These are phyloP conservation scores for Cyberlindnera galapagoensis DNA, from an alignment of 805 yeast species.

Conservation along the genomic window DNA sequence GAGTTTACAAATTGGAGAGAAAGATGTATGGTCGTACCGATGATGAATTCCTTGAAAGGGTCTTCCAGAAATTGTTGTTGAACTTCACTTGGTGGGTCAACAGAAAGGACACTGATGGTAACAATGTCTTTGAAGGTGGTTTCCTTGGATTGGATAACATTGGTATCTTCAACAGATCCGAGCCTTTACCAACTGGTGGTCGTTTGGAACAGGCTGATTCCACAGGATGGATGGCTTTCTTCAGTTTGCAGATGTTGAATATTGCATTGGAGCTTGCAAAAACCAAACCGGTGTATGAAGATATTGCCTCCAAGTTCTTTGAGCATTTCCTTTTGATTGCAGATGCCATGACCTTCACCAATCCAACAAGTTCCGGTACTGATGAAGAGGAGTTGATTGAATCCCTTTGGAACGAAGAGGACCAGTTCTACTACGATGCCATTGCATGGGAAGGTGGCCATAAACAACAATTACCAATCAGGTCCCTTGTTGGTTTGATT, in stretches of 20 bases:
- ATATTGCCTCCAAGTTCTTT: conserved; percentile 88
- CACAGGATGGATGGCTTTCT: conserved; percentile 98
- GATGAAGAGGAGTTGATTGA: conserved; percentile 41
- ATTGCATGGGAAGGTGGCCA: conserved; percentile 72
- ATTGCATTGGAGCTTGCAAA: conserved; percentile 88
- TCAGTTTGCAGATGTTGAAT: conserved; percentile 82
- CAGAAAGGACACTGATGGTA: conserved; percentile 79
- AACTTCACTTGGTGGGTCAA: conserved; percentile 98
- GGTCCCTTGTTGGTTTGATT: conserved; percentile 86
- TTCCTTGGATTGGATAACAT: conserved; percentile 89
- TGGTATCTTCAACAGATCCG: conserved; percentile 88
- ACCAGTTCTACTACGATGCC: conserved; percentile 85
- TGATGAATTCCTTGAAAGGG: conserved; percentile 78
- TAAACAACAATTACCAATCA: conserved; percentile 68
- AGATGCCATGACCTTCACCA: conserved; percentile 79
- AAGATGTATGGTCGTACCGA: conserved; percentile 81
- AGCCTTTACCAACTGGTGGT: conserved; percentile 91
- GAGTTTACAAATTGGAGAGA: conserved; percentile 82
- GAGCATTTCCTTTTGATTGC: conserved; percentile 89
- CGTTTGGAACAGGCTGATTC: conserved; percentile 89
- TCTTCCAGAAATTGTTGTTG: conserved; percentile 80
- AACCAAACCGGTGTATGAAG: conserved; percentile 80
- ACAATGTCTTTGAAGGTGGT: conserved; percentile 91
- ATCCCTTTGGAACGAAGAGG: conserved; percentile 85
- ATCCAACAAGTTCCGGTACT: conserved; percentile 17